These are phyloP conservation scores for Arthrobotrys iridis DNA, from an alignment of 2,329 filamentous ascomycete species.

Conservation along the genomic window DNA sequence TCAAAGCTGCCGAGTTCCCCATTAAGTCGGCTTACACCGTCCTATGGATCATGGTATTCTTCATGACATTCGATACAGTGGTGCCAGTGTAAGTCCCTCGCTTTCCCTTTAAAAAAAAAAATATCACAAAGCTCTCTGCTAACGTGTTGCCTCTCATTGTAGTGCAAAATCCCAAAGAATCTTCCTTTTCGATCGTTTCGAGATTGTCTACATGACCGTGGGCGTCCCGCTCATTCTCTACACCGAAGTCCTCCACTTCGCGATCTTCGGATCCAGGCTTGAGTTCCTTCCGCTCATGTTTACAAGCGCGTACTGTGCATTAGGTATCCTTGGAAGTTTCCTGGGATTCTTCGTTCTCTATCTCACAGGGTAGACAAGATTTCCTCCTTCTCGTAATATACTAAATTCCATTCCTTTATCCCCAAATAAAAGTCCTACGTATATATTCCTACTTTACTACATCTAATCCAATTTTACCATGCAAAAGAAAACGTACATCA, in stretches of 20 bases:
- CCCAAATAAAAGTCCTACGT: slow-evolving; percentile 1
- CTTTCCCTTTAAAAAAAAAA: background rate
- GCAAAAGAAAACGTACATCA: background rate
- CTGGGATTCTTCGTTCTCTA: slow-evolving; percentile 93
- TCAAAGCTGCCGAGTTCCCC: slow-evolving; percentile 90
- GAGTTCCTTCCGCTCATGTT: slow-evolving; percentile 98
- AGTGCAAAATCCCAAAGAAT: slow-evolving; percentile 71
- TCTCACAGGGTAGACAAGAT: slow-evolving; percentile 65
- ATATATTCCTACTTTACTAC: slow-evolving; percentile 4
- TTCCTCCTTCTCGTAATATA: background rate
- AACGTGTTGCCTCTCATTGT: background rate
- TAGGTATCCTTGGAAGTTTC: slow-evolving; percentile 97
- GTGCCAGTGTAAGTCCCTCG: slow-evolving; percentile 76
- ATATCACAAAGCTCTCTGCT: too few species aligned
- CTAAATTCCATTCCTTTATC: background rate
- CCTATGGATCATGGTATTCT: slow-evolving; percentile 86
- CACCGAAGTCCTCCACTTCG: slow-evolving; percentile 81
- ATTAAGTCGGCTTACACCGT: slow-evolving; percentile 94
- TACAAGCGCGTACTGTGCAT: slow-evolving; percentile 89
- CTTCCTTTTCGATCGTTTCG: slow-evolving; percentile 91
- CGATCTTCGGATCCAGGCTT: slow-evolving; percentile 82
- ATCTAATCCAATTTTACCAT: background rate
- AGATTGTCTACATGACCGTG: slow-evolving; percentile 85
- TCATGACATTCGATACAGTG: slow-evolving; percentile 85
- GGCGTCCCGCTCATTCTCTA: slow-evolving; percentile 90